These are phyloP conservation scores for Tetrahymena elliotti DNA, from an alignment of 73 alveolate species.

Conservation along the genomic window DNA sequence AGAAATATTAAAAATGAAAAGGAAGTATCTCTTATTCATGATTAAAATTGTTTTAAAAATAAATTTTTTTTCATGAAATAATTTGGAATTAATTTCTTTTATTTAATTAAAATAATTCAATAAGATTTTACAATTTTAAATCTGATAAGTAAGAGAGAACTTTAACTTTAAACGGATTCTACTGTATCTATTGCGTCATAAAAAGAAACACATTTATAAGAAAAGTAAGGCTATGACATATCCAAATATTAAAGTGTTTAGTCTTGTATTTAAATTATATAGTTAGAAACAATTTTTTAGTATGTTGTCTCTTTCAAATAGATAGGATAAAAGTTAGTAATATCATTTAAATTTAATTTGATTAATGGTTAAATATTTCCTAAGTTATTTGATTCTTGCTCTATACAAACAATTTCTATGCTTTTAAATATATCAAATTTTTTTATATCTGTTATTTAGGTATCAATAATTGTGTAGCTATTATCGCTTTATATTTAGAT, in stretches of 20 bases:
- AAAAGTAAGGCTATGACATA: neutral
- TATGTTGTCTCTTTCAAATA: neutral
- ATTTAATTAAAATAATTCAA: neutral
- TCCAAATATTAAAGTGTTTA: neutral
- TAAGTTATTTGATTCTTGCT: neutral
- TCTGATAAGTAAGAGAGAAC: neutral
- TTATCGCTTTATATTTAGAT: neutral
- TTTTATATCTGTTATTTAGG: neutral
- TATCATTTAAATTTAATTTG: too few relatives aligned
- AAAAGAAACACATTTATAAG: neutral
- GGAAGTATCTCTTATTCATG: too few relatives aligned
- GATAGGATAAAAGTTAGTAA: neutral
- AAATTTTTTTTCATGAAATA: neutral
- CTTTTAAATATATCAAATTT: too few relatives aligned
- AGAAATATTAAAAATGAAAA: too few relatives aligned
- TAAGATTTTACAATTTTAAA: neutral
- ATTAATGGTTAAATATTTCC: neutral
- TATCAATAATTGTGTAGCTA: neutral
- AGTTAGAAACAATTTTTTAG: neutral
- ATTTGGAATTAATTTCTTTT: too few relatives aligned
- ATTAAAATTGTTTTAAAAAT: too few relatives aligned
- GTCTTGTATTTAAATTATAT: neutral
- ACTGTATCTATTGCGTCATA: neutral
- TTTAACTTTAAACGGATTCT: neutral
- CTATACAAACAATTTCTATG: neutral